These are phyloP conservation scores for Mycena capillaripes DNA, from an alignment of 768 basidiomycete species.

Conservation along the genomic window DNA sequence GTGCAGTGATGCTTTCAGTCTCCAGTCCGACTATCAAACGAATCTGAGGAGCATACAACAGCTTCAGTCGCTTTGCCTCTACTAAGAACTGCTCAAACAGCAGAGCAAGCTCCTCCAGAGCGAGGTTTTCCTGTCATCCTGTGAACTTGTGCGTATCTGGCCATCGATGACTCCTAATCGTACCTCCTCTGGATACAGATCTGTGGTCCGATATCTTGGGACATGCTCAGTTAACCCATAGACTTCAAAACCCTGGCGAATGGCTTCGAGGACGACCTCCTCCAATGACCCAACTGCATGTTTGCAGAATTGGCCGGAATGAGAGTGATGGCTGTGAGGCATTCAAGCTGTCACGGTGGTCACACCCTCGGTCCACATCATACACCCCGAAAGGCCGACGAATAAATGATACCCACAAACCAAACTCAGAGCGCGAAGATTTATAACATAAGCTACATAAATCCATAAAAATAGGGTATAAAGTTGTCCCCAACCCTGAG, in stretches of 20 bases:
- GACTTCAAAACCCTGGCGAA: conserved; percentile 80
- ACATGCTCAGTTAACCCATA: conserved; percentile 95
- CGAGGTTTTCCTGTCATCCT: conserved; percentile 64
- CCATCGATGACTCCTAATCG: conserved; percentile 33
- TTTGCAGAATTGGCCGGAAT: conserved; percentile 94
- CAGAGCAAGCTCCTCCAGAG: conserved; percentile 62
- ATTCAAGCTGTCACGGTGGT: conserved; percentile 43
- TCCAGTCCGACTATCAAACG: conserved; percentile 90
- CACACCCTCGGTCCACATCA: background rate
- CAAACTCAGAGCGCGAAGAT: background rate
- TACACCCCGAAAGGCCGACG: background rate
- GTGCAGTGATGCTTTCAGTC: conserved; percentile 86
- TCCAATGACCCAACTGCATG: conserved; percentile 88
- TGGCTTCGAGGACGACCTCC: conserved; percentile 86
- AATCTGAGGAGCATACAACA: conserved; percentile 72
- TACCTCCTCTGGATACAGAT: conserved; percentile 98
- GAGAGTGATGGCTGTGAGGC: conserved; percentile 89
- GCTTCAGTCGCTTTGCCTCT: conserved; percentile 86
- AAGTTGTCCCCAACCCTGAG: background rate
- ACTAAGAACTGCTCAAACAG: conserved; percentile 83
- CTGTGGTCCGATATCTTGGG: conserved; percentile 84
- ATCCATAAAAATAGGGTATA: conserved; percentile 20
- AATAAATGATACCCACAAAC: no score
- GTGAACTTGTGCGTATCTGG: conserved; percentile 32
- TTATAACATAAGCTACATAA: conserved; percentile 16